These are phyloP conservation scores for Magnusiomyces suaveolens DNA, from an alignment of 1,139 yeast genomes.

Conservation along the genomic window DNA sequence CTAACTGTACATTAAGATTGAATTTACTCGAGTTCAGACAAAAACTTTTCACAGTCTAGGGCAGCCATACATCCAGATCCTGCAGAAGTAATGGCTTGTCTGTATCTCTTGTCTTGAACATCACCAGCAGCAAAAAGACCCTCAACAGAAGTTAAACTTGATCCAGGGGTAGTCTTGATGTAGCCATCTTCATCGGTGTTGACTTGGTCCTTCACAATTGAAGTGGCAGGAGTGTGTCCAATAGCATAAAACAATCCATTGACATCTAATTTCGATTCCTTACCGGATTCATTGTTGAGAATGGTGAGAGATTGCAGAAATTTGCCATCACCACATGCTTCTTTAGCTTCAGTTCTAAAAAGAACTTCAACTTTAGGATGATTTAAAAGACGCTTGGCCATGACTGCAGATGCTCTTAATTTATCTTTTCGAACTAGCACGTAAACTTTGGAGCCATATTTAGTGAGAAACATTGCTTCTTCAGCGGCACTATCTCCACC, in stretches of 20 bases:
- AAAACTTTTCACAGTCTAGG: constrained; percentile 78
- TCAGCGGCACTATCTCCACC: constrained; percentile 99
- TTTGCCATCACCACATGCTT: constrained; percentile 90
- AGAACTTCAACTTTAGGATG: constrained; percentile 86
- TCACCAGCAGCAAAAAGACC: constrained; percentile 99
- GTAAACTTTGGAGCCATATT: constrained; percentile 91
- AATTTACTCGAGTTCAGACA: constrained; percentile 55
- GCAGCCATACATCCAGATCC: constrained; percentile 99
- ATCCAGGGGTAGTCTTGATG: constrained; percentile 79
- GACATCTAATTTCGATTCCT: constrained; percentile 58
- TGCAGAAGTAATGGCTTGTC: constrained; percentile 99
- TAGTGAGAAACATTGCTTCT: constrained; percentile 92
- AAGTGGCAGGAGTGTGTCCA: constrained; percentile 94
- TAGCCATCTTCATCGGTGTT: constrained; percentile 84
- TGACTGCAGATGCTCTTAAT: constrained; percentile 87
- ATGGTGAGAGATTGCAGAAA: constrained; percentile 31
- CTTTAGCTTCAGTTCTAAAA: constrained; percentile 76
- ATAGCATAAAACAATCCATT: constrained; percentile 96
- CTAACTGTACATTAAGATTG: no score
- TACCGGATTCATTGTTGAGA: constrained; percentile 63
- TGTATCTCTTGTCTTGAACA: constrained; percentile 90
- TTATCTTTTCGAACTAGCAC: constrained; percentile 88
- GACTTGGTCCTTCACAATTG: constrained; percentile 64
- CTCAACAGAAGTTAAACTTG: constrained; percentile 73
- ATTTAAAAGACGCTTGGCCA: constrained; percentile 82